A percentile compares a stretch with the other conserved stretches of the same genome.
These are phyloP conservation scores for Funneliformis geosporum DNA, from an alignment of 192 early-diverging fungal genomes.

Conservation along the genomic window DNA sequence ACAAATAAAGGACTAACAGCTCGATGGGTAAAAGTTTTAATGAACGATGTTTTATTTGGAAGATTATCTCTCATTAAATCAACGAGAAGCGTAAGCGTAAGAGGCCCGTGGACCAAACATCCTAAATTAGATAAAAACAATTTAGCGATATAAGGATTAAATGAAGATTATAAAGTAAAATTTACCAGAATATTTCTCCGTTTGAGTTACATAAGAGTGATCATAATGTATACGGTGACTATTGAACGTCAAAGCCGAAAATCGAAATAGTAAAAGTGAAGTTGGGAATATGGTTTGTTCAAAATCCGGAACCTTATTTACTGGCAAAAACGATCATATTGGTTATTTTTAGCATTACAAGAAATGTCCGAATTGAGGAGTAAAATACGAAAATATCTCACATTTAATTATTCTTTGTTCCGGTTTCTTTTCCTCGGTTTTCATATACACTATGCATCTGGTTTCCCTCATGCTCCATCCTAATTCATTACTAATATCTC, in stretches of 20 bases:
- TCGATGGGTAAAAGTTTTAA: conserved; percentile 69
- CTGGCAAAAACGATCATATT: conserved; percentile 26
- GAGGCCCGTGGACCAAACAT: conserved; percentile 78
- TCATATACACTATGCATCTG: conserved; percentile 70
- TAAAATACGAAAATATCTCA: conserved; percentile 2
- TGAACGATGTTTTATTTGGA: conserved; percentile 35
- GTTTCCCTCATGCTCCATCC: conserved; percentile 67
- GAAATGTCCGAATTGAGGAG: background rate
- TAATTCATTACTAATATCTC: conserved; percentile 59
- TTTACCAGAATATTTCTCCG: conserved; percentile 68
- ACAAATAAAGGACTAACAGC: conserved; percentile 70
- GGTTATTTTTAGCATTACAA: background rate
- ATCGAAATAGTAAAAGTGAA: conserved; percentile 77
- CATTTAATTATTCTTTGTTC: conserved; percentile 42
- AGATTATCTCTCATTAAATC: conserved; percentile 60
- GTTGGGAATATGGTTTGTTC: conserved; percentile 56
- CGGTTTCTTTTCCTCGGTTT: conserved; percentile 31
- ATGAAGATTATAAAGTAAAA: background rate
- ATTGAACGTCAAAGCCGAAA: conserved; percentile 90
- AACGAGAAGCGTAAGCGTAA: conserved; percentile 75
- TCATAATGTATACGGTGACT: conserved; percentile 90
- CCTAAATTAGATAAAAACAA: conserved; percentile 33
- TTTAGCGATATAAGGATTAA: background rate
- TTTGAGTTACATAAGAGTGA: conserved; percentile 61
- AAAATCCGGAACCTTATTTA: conserved; percentile 63